Base-by-base conservation (phyloP, 2,329 filamentous ascomycete species). In the Fusarium robinianum region DNA sequence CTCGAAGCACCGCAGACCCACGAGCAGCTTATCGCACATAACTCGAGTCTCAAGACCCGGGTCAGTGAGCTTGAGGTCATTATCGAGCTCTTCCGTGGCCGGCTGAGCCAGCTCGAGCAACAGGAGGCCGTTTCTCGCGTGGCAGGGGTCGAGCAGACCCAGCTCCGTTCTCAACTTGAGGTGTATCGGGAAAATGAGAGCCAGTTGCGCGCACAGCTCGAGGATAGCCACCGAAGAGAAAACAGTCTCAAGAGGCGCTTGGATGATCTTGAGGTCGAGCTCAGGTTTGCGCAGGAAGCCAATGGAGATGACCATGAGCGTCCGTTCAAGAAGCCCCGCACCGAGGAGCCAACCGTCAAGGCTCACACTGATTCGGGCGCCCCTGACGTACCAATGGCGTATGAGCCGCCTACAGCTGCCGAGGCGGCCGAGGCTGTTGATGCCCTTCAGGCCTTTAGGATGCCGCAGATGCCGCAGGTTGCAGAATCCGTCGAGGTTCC, bases 31-130 rank as follows among this genome's bases (percentile, higher is more conserved):
- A 75, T 90, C 38, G 85, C 86, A 2, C 81, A 85, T 50, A 96
- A 95, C 67, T 88, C 88, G 5, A 86, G 84, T 36, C 77, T 97
- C n/a, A 95, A 95, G 72, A 99, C 94, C 1, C 85, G 94, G 27
- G 92, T 99, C 22, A 94, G 86, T 58, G 94, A 99, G 68, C 79
- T 99, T 16, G 94, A 99, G 66, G 81, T 99, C 38, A 96, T 99
- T 74, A 96, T 91, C 61, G 87, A 88, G 63, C 75, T 91, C 30
- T 90, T 90, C 67, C 78, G 85, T 36, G 85, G 85, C 24, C 81
- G 86, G 8, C 83, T 96, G 68, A 83, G 65, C 78, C 87, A 94
- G 64, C 76, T 94, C 9, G 89, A 95, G 64, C 81, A 84, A 56
- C 86, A 86, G 62, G 88, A 92, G 63, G 80, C 80, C 33, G 83